Percentiles rank a stretch among this genome's conserved stretches.
phyloP scores from a whole-genome alignment of 2,329 filamentous ascomycete species.

The Parastagonospora nodorum region DNA sequence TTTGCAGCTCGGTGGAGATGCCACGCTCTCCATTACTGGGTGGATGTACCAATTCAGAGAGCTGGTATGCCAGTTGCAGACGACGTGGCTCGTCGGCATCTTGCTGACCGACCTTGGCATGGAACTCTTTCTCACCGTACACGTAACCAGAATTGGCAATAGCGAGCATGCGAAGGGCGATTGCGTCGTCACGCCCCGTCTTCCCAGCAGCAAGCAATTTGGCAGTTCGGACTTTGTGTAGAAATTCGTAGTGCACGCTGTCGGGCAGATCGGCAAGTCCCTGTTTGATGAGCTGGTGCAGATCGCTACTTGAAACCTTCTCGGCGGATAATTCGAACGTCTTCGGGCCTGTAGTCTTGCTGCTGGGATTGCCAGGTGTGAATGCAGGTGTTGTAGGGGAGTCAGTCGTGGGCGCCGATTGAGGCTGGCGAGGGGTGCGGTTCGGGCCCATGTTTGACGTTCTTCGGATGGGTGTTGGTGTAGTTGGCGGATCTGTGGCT shows the following conservation, averaged over 20 bases:
- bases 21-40: conserved; percentile 69
- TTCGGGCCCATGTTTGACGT: conserved; percentile 58
- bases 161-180: conserved; percentile 82
- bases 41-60: conserved; percentile 89
- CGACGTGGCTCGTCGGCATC: conserved; percentile 89
- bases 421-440: conserved; percentile 59
- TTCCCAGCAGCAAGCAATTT: conserved; percentile 73
- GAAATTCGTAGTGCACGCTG: conserved; percentile 78
- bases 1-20: conserved; percentile 78
- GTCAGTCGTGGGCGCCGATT: conserved; percentile 48
- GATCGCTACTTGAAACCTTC: conserved; percentile 49
- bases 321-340: conserved; percentile 65
- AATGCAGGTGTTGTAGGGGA: conserved; percentile 55
- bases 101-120: conserved; percentile 82
- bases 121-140: conserved; percentile 79
- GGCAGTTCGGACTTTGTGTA: conserved; percentile 82
- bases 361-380: conserved; percentile 41
- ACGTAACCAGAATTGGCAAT: conserved; percentile 92
- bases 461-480: conserved; percentile 76
- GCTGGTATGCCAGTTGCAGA: conserved; percentile 87
- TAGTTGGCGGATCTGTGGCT: conserved; percentile 60
- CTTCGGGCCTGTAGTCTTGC: conserved; percentile 40
- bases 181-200: conserved; percentile 72
- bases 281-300: conserved; percentile 50
- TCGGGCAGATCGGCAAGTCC: conserved; percentile 67